These are phyloP conservation scores for Populus pruinosa DNA, from an alignment of 345 rosid species.

Conservation along the genomic window DNA sequence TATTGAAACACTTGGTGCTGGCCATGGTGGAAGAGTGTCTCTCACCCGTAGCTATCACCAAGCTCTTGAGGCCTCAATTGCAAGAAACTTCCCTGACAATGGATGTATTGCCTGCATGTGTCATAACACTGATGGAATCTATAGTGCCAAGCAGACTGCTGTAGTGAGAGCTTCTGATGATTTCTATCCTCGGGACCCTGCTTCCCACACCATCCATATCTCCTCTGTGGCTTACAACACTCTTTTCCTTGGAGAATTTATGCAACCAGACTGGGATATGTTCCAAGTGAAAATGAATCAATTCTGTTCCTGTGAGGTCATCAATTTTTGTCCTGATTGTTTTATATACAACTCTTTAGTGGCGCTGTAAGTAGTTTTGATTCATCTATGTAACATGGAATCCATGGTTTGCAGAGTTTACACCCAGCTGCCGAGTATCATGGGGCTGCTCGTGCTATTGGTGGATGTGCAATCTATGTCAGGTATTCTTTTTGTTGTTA, in stretches of 20 bases:
- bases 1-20: conserved; percentile 92
- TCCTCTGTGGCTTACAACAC: conserved; percentile 91
- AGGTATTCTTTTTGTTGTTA: conserved; percentile 40
- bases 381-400: neutral
- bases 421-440: conserved; percentile 97
- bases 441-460: conserved; percentile 90
- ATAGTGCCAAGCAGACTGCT: conserved; percentile 91
- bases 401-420: conserved; percentile 57
- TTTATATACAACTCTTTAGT: neutral
- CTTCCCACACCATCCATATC: conserved; percentile 92
- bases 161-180: conserved; percentile 96
- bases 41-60: conserved; percentile 81
- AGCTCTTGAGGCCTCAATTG: conserved; percentile 88
- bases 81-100: conserved; percentile 75
- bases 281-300: conserved; percentile 52
- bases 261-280: conserved; percentile 99
- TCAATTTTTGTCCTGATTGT: neutral
- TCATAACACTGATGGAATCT: conserved; percentile 88
- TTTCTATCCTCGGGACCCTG: conserved; percentile 87
- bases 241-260: conserved; percentile 91
- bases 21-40: conserved; percentile 93
- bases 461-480: conserved; percentile 97
- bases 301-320: neutral
- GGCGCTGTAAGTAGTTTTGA: neutral
- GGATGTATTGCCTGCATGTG: conserved; percentile 98